Conservation (phyloP, 768 basidiomycete genomes). For the Suillus subluteus region DNA sequence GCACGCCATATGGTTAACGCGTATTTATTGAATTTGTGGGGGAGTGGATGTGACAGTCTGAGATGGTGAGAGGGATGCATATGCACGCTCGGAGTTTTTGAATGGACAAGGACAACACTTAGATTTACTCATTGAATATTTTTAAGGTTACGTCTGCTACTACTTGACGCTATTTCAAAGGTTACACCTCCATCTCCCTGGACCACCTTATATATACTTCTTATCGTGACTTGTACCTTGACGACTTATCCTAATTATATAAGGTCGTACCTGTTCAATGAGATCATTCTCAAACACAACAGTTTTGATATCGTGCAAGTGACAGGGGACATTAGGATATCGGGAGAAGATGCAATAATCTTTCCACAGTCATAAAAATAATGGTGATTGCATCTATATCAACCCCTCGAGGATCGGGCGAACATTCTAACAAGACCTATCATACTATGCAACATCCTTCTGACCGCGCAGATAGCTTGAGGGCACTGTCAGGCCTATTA, state of each 20-base stretch:
- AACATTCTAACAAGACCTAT: neutral
- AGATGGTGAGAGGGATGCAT: neutral
- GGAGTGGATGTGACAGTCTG: constrained; percentile 53
- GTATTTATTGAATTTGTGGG: constrained; percentile 78
- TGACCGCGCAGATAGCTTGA: neutral
- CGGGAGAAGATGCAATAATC: neutral
- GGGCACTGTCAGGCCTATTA: neutral
- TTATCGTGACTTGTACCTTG: neutral
- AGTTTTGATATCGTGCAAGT: neutral
- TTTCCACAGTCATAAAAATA: neutral
- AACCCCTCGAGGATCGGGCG: neutral
- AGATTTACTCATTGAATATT: neutral
- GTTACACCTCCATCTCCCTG: neutral
- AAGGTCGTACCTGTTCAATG: neutral
- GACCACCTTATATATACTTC: neutral
- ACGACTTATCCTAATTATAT: neutral
- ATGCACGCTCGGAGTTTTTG: neutral
- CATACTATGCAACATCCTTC: neutral
- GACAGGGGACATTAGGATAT: neutral
- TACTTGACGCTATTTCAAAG: too few relatives aligned
- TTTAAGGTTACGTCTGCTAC: neutral
- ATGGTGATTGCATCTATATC: neutral
- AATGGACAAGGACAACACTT: neutral
- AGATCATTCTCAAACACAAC: too few relatives aligned
- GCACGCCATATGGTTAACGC: constrained; percentile 71